Percentiles rank a stretch among this genome's conserved stretches.
Evolutionary conservation across 768 basidiomycete genomes (phyloP).

Genomic region (Thelephora aurantiotincta): DNA sequence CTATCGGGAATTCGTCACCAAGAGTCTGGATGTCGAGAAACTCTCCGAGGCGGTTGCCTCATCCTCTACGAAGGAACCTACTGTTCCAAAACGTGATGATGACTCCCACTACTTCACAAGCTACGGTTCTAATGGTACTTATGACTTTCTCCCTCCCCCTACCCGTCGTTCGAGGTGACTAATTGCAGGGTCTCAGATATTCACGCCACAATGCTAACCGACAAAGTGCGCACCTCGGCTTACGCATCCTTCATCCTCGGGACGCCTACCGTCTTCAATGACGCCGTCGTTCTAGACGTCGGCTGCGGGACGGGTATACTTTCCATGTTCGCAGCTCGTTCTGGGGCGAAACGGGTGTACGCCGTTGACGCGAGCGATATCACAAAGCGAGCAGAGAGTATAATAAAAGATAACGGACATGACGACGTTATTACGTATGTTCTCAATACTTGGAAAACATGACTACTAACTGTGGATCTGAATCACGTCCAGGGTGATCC

Average conservation of each 20-base stretch:
- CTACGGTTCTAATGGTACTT: slow-evolving; percentile 74
- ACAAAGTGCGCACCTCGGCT: slow-evolving; percentile 84
- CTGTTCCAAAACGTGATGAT: slow-evolving; percentile 47
- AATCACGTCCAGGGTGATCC: slow-evolving; percentile 46
- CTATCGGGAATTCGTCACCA: slow-evolving; percentile 42
- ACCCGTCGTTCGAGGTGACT: background rate
- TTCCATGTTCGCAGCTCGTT: slow-evolving; percentile 77
- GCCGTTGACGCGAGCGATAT: slow-evolving; percentile 84
- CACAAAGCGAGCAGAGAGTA: slow-evolving; percentile 32
- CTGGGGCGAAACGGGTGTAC: slow-evolving; percentile 82
- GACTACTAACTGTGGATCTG: background rate
- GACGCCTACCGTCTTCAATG: slow-evolving; percentile 69
- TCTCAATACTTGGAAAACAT: background rate
- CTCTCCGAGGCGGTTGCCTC: slow-evolving; percentile 25
- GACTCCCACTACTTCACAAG: slow-evolving; percentile 91
- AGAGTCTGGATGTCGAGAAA: slow-evolving; percentile 32
- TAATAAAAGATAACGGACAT: slow-evolving; percentile 35
- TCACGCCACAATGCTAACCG: slow-evolving; percentile 93
- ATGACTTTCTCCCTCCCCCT: background rate
- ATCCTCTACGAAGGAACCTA: slow-evolving; percentile 10
- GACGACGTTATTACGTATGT: slow-evolving; percentile 53
- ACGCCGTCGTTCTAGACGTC: slow-evolving; percentile 83
- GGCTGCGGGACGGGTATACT: slow-evolving; percentile 94
- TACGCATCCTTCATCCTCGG: slow-evolving; percentile 86
- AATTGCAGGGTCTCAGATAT: slow-evolving; percentile 43